phyloP scores from a whole-genome alignment of 225 moss, liverwort and hornwort genomes.

The Asterella californica region DNA sequence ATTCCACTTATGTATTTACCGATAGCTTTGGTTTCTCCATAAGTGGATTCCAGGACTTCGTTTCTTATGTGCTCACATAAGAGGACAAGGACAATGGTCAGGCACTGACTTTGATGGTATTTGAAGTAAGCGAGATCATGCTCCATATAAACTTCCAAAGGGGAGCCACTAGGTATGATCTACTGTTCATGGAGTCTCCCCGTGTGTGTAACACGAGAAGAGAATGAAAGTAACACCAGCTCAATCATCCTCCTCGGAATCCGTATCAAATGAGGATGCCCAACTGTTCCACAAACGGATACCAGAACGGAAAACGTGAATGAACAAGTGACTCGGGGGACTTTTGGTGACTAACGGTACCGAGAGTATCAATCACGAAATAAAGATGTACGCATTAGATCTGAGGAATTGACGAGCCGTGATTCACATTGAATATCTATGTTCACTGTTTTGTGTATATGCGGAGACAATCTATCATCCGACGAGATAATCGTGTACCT shows the following conservation, averaged over 20 bases:
- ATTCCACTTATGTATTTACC: too few relatives aligned
- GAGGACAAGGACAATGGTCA: too few relatives aligned
- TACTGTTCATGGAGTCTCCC: neutral
- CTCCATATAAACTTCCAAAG: neutral
- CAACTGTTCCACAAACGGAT: constrained; percentile 4
- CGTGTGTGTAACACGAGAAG: neutral
- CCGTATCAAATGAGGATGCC: constrained; percentile 11
- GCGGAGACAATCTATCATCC: neutral
- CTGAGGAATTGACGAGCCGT: too few relatives aligned
- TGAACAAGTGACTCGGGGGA: neutral
- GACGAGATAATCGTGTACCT: constrained; percentile 21
- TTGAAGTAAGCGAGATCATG: too few relatives aligned
- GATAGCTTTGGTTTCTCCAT: neutral
- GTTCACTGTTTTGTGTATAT: neutral
- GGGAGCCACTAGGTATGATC: neutral
- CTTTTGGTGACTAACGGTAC: too few relatives aligned
- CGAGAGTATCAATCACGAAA: too few relatives aligned
- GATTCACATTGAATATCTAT: too few relatives aligned
- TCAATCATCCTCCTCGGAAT: constrained; percentile 14
- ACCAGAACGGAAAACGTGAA: neutral
- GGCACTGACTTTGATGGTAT: too few relatives aligned
- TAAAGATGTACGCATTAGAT: too few relatives aligned
- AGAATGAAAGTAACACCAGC: neutral
- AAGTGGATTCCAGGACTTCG: neutral
- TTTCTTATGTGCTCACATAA: too few relatives aligned